Base-by-base conservation (phyloP, 352 stramenopile species). In the Phytophthora pinifolia region DNA sequence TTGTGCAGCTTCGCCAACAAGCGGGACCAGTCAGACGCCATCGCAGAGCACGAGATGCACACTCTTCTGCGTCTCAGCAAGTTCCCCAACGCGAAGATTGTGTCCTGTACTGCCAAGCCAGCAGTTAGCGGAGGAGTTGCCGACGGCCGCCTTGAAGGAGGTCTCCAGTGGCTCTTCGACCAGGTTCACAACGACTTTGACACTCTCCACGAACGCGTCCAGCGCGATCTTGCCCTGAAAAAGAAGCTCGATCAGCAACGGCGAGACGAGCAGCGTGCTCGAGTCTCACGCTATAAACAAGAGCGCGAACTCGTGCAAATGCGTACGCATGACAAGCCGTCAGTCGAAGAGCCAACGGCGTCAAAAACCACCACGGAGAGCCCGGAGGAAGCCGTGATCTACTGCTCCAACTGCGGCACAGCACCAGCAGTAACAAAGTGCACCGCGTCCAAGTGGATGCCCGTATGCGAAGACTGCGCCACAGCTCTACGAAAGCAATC, bases 371-470 rank as follows among this genome's bases (percentile, higher is more conserved):
- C 45, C 12, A 15, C 34, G 30, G 53, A 53, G 34, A 56, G 34
- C 31, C 45, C 54, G n/a, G 72, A 68, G 64, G 70, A 78, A 17
- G 35, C 56, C 14, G 67, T 78, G 14, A 89, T 91, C 59, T 73
- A 71, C 35, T 94, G 83, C 54, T 88, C 68, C 14, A 76, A 81
- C 44, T 94, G 83, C 52, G 70, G 45, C 4, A 71, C 57, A 0
- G 48, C 65, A 10, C 64, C 74, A 9, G 83, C 83, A 20, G 78
- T 76, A 55, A 88, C 79, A 6, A 94, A 94, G 42, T 94, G 83
- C 52, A 57, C 81, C 20, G 83, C 83, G 5, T 91, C 83, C 18
- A 94, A 94, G 57, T 92, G 81, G 83, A 91, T 94, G 83, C 83
- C 81, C 15, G 81, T 94, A 25, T 94, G 83, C 59, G 52, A 55